phyloP scores from a whole-genome alignment of 2,329 filamentous ascomycete species.

The Akanthomyces muscarius region DNA sequence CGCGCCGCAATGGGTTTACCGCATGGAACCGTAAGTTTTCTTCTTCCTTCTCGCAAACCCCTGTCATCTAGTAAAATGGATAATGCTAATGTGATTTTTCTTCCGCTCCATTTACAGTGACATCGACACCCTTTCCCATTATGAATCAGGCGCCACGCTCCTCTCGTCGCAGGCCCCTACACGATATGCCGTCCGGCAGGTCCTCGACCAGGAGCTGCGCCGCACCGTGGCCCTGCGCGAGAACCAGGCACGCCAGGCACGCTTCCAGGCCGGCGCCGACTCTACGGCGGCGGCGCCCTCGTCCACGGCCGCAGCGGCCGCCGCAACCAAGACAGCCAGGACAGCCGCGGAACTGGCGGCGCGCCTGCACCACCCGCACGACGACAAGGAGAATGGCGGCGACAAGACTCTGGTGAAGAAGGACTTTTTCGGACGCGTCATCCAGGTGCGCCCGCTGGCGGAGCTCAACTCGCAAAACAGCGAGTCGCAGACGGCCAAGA shows the following conservation, averaged over 20 bases:
- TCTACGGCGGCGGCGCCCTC: constrained; percentile 14
- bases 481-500: constrained; percentile 34
- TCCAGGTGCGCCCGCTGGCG: constrained; percentile 42
- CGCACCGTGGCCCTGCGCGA: constrained; percentile 67
- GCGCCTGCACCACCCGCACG: constrained; percentile 24
- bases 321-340: constrained; percentile 14
- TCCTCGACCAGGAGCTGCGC: constrained; percentile 84
- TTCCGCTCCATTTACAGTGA: constrained; percentile 36
- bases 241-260: constrained; percentile 60
- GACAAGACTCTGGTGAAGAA: constrained; percentile 51
- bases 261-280: constrained; percentile 47
- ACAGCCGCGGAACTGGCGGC: constrained; percentile 36
- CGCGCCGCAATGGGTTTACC: constrained; percentile 74
- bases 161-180: constrained; percentile 64
- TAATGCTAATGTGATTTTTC: neutral
- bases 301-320: constrained; percentile 15
- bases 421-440: constrained; percentile 81
- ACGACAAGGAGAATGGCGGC: constrained; percentile 31
- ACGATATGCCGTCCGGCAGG: constrained; percentile 89
- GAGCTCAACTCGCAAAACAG: constrained; percentile 38
- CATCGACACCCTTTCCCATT: constrained; percentile 74
- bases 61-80: neutral
- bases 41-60: neutral
- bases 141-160: constrained; percentile 61
- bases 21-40: constrained; percentile 79